phyloP scores from a whole-genome alignment of 257 asterid genomes.

The Solanum tacnaense region DNA sequence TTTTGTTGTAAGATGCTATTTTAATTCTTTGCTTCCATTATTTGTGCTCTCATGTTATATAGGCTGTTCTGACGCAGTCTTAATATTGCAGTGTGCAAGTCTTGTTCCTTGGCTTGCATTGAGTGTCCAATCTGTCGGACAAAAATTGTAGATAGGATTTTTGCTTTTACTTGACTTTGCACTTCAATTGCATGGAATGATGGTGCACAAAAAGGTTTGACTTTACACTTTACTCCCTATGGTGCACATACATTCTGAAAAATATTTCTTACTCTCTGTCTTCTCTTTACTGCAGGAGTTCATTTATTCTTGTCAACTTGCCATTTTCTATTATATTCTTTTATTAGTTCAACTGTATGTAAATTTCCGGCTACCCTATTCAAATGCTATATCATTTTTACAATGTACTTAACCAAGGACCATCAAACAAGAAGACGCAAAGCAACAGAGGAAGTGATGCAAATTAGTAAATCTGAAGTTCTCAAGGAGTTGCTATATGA shows the following conservation, averaged over 20 bases:
- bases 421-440: not conserved
- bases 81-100: slow-evolving; percentile 55
- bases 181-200: slow-evolving; percentile 29
- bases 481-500: not conserved
- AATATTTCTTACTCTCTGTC: not conserved
- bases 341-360: not conserved
- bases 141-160: slow-evolving; percentile 69
- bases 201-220: slow-evolving; percentile 32
- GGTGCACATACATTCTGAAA: not conserved
- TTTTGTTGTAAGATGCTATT: slow-evolving; percentile 72
- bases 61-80: not conserved
- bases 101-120: slow-evolving; percentile 74
- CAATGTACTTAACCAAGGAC: not conserved
- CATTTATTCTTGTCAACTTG: not conserved
- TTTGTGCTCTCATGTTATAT: not conserved
- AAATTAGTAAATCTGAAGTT: not conserved
- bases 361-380: not conserved
- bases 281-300: not conserved
- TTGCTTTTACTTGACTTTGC: slow-evolving; percentile 62
- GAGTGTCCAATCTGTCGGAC: slow-evolving; percentile 95
- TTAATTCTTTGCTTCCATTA: not conserved
- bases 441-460: not conserved
- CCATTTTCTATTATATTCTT: not conserved
- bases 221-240: not conserved
- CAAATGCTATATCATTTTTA: not conserved